These are phyloP conservation scores for Cerrena zonata DNA, from an alignment of 1,284 basidiomycete genomes.

Conservation along the genomic window DNA sequence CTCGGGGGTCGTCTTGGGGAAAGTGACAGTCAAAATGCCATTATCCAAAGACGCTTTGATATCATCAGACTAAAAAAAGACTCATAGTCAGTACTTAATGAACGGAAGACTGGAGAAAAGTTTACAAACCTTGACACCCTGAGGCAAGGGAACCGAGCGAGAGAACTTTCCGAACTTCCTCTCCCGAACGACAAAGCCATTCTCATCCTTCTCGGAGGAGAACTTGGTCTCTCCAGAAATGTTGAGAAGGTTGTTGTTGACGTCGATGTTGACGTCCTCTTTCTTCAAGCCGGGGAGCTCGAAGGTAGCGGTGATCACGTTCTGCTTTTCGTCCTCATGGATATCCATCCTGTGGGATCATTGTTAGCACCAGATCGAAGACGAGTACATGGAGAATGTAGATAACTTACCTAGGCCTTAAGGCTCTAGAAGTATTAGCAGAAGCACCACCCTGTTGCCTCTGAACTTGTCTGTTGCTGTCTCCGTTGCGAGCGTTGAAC, in stretches of 20 bases:
- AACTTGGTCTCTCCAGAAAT: slow-evolving; percentile 40
- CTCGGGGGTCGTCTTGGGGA: slow-evolving; percentile 35
- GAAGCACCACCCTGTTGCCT: neutral
- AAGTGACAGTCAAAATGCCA: slow-evolving; percentile 39
- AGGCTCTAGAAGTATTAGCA: neutral
- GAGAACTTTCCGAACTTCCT: slow-evolving; percentile 43
- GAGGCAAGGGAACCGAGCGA: slow-evolving; percentile 40
- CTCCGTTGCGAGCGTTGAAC: slow-evolving; percentile 19
- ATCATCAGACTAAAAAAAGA: slow-evolving; percentile 29
- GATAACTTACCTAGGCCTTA: slow-evolving; percentile 13
- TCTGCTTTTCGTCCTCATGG: slow-evolving; percentile 36
- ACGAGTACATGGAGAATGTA: neutral
- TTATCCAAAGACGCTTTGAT: slow-evolving; percentile 41
- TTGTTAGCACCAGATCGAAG: neutral
- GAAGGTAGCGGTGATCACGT: slow-evolving; percentile 41
- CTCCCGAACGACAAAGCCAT: slow-evolving; percentile 46
- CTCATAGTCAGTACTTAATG: slow-evolving; percentile 6
- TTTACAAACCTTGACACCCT: slow-evolving; percentile 40
- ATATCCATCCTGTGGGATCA: slow-evolving; percentile 38
- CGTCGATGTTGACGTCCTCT: slow-evolving; percentile 37
- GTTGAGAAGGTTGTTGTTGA: slow-evolving; percentile 38
- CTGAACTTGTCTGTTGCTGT: slow-evolving; percentile 7
- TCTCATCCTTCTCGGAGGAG: slow-evolving; percentile 32
- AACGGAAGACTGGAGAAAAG: neutral
- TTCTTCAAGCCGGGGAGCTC: slow-evolving; percentile 45